These are phyloP conservation scores for Aspergillus bertholletiae DNA, from an alignment of 495 filamentous ascomycete genomes.

Conservation along the genomic window DNA sequence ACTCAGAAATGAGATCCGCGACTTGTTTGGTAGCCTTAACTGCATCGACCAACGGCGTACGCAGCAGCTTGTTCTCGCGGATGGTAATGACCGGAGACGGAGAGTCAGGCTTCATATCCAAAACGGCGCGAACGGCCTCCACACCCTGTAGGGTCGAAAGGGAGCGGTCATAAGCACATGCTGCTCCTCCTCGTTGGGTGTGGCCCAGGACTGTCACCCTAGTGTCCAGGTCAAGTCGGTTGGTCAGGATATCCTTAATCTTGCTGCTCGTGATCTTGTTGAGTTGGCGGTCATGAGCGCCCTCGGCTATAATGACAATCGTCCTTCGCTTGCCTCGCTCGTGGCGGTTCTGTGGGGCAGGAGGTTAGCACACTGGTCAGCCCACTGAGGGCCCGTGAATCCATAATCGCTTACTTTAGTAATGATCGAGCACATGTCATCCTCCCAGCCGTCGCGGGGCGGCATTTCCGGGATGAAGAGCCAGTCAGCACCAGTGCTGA, in stretches of 20 bases:
- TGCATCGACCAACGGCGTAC: constrained; percentile 83
- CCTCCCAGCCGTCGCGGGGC: constrained; percentile 79
- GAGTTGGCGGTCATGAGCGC: constrained; percentile 80
- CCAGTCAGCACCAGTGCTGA: constrained; percentile 94
- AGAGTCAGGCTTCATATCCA: constrained; percentile 83
- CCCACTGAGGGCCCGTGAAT: too few relatives aligned
- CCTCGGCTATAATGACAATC: constrained; percentile 95
- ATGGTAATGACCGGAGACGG: constrained; percentile 94
- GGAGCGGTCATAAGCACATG: constrained; percentile 93
- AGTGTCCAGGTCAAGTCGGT: constrained; percentile 80
- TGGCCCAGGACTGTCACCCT: constrained; percentile 94
- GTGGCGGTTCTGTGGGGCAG: constrained; percentile 63
- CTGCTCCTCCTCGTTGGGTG: constrained; percentile 88
- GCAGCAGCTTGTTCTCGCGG: constrained; percentile 94
- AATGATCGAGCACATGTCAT: constrained; percentile 82
- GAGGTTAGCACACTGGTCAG: constrained; percentile 27
- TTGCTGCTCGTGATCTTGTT: constrained; percentile 75
- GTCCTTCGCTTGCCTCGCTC: constrained; percentile 91
- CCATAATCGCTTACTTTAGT: constrained; percentile 54
- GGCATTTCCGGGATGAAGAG: constrained; percentile 97
- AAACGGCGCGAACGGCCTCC: constrained; percentile 93
- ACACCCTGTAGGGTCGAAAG: constrained; percentile 91
- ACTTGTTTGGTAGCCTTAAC: constrained; percentile 82
- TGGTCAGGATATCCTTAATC: constrained; percentile 84
- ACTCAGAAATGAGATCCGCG: constrained; percentile 70